Evolutionary conservation across 2,329 filamentous ascomycete genomes (phyloP).

Genomic region (Coleophoma crateriformis): DNA sequence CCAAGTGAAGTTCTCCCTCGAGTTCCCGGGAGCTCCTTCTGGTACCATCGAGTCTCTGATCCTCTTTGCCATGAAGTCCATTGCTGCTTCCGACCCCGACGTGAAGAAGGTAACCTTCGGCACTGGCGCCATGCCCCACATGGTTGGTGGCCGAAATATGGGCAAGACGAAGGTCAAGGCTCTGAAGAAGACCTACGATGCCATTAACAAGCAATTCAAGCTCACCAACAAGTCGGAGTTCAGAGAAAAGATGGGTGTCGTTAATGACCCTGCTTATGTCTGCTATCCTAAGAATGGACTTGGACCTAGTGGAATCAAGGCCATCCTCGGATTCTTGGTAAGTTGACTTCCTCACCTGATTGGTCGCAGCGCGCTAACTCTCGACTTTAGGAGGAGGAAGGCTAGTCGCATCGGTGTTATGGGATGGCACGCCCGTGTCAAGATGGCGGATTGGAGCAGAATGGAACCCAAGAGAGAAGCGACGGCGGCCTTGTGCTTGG

Average conservation of each 20-base stretch:
- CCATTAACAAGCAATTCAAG: slow-evolving; percentile 75
- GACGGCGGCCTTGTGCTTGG: too few species aligned
- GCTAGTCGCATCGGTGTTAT: slow-evolving; percentile 1
- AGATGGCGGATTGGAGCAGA: too few species aligned
- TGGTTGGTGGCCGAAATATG: slow-evolving; percentile 77
- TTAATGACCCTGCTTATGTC: slow-evolving; percentile 81
- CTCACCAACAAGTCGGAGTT: slow-evolving; percentile 84
- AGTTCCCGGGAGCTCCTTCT: slow-evolving; percentile 82
- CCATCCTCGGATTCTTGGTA: slow-evolving; percentile 80
- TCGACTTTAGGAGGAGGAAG: slow-evolving; percentile 50
- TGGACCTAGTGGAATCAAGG: slow-evolving; percentile 73
- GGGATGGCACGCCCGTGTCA: too few species aligned
- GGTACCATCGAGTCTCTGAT: slow-evolving; percentile 84
- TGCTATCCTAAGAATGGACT: slow-evolving; percentile 85
- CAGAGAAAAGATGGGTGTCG: slow-evolving; percentile 81
- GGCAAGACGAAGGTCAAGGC: slow-evolving; percentile 76
- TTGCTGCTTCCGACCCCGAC: slow-evolving; percentile 49
- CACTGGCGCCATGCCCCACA: slow-evolving; percentile 68
- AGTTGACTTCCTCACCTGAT: too few species aligned
- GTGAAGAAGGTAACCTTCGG: slow-evolving; percentile 76
- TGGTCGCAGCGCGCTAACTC: too few species aligned
- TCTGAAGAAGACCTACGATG: slow-evolving; percentile 75
- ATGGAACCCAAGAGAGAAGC: too few species aligned
- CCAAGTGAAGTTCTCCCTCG: slow-evolving; percentile 94
- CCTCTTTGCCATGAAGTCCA: slow-evolving; percentile 54